Evolutionary conservation across 805 yeast species (phyloP), one percentile per base, ranked within the genome.

Genomic region (Candida parachauliodes): DNA sequence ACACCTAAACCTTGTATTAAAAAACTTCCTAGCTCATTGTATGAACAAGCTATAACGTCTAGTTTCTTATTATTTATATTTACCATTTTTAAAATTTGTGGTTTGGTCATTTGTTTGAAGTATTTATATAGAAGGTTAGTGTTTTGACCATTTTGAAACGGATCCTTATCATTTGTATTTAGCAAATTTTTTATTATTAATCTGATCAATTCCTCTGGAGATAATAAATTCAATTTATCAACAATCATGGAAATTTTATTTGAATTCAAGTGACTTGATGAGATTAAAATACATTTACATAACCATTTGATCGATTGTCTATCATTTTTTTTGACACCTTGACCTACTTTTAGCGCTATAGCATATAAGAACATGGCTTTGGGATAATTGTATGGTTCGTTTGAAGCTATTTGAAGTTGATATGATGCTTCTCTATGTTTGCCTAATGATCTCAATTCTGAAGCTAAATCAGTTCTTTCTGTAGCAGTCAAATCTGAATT

Each of bases 301-400:
- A 85, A 62, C 84, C 87, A 83, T 37, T 65, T 57, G 32, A 80
- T 64, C 3, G 88, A 74, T 34, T 70, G 73, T 14, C 58, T 48
- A 28, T 74, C 72, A 50, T 81, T 81, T 37, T 67, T 70, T 14
- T 74, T 65, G 8, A 81, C 77, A 0, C 93, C 93, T 54, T 78
- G 80, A 0, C 91, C 93, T 40, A 72, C 63, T 34, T 83, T 62
- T 17, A 85, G 57, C 0, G 88, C 82, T 45, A 81, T 55, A 0
- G 87, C 86, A 49, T 83, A 84, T 21, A 82, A 53, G 32, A 78
- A 67, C 81, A 77, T 82, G 1, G 88, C 94, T 34, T 49, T 51
- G 1, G 68, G 62, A 30, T 79, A 76, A 43, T 65, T 68, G 45
- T 74, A 69, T 6, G 86, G 84, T n/a, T 65, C 57, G 38, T 68